phyloP scores from a whole-genome alignment of 2,329 filamentous ascomycete species.

The Pseudogymnoascus sp. region DNA sequence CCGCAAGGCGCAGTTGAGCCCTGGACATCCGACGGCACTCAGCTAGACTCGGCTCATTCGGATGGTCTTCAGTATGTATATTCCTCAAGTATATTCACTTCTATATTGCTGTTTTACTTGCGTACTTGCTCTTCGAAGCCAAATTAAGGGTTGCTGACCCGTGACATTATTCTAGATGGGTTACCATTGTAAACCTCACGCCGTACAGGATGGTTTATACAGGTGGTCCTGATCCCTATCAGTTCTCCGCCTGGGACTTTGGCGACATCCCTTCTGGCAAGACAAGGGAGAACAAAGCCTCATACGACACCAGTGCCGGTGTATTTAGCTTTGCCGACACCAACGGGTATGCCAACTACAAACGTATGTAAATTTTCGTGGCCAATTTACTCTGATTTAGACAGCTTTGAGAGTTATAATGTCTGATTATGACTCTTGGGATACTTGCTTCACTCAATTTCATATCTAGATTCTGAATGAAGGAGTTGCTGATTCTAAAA shows the following conservation, averaged over 20 bases:
- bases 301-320: not conserved
- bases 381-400: not conserved
- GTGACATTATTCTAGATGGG: not conserved
- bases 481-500: not conserved
- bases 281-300: not conserved
- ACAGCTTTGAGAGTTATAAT: not conserved
- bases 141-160: not conserved
- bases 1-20: not conserved
- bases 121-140: not conserved
- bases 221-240: not conserved
- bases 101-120: not conserved
- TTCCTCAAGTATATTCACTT: not conserved
- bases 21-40: not conserved
- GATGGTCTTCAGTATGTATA: not conserved
- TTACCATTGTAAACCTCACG: not conserved
- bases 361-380: not conserved
- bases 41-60: not conserved
- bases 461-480: not conserved
- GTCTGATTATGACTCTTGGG: not conserved
- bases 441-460: not conserved
- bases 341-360: not conserved
- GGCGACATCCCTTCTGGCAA: not conserved
- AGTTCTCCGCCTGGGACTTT: not conserved
- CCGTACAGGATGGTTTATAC: not conserved
- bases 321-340: not conserved